Conservation (phyloP, 2,329 filamentous ascomycete genomes). For the Aureobasidium sp. region DNA sequence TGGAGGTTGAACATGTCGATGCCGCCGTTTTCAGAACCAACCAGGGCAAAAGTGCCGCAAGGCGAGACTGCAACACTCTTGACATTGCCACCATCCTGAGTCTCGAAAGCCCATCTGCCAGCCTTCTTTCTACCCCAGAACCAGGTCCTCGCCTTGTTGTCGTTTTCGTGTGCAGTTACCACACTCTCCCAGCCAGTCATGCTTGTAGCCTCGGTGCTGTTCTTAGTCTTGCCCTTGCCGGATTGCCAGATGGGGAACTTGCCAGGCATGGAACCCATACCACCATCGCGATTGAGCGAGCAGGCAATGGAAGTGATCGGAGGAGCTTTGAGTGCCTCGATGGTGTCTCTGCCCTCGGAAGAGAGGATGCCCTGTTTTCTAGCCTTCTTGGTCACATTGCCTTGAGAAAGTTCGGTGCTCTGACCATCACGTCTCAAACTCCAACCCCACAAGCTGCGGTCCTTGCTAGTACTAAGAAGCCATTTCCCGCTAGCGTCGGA, state of each 20-base stretch:
- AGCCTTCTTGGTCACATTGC: slow-evolving; percentile 75
- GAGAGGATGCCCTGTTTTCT: slow-evolving; percentile 72
- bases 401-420: slow-evolving; percentile 87
- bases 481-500: slow-evolving; percentile 85
- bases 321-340: slow-evolving; percentile 70
- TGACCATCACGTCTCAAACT: slow-evolving; percentile 91
- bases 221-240: slow-evolving; percentile 47
- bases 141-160: slow-evolving; percentile 84
- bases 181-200: slow-evolving; percentile 96
- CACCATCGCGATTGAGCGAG: slow-evolving; percentile 87
- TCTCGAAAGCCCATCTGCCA: slow-evolving; percentile 86
- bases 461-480: slow-evolving; percentile 80
- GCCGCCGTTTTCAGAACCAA: slow-evolving; percentile 73
- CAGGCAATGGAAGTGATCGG: slow-evolving; percentile 88
- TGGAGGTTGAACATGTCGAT: slow-evolving; percentile 97
- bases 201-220: slow-evolving; percentile 61
- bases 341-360: slow-evolving; percentile 23
- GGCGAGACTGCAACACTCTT: slow-evolving; percentile 77
- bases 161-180: slow-evolving; percentile 81
- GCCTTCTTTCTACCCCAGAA: slow-evolving; percentile 95
- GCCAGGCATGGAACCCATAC: slow-evolving; percentile 75
- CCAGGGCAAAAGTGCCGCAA: slow-evolving; percentile 86
- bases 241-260: slow-evolving; percentile 79
- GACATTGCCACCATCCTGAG: slow-evolving; percentile 73
- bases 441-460: slow-evolving; percentile 92